These are phyloP conservation scores for Zoysia japonica DNA, from an alignment of 176 grass and related monocot genomes.

Conservation along the genomic window DNA sequence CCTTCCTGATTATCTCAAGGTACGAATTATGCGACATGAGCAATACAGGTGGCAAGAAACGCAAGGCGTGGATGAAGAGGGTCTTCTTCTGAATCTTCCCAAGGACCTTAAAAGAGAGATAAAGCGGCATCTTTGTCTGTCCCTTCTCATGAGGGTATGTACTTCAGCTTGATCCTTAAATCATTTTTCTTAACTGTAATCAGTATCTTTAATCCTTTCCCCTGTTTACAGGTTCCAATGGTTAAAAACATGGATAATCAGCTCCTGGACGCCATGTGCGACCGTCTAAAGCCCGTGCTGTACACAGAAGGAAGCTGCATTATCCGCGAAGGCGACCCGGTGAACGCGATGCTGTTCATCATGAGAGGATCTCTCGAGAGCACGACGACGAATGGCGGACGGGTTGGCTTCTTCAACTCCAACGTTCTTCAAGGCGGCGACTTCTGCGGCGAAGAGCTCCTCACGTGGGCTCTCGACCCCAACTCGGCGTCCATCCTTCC, in stretches of 20 bases:
- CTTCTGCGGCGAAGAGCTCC: conserved; percentile 89
- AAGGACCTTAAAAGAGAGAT: conserved; percentile 92
- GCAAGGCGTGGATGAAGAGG: conserved; percentile 88
- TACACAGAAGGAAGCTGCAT: conserved; percentile 87
- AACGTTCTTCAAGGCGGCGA: conserved; percentile 70
- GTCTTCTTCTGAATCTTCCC: conserved; percentile 80
- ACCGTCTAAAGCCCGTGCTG: conserved; percentile 76
- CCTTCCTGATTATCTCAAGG: conserved; percentile 85
- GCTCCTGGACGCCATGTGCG: conserved; percentile 86
- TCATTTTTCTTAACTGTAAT: background rate
- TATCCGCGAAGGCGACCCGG: conserved; percentile 80
- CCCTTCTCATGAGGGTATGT: conserved; percentile 79
- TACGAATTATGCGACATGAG: conserved; percentile 75
- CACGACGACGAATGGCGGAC: conserved; percentile 84
- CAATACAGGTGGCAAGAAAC: conserved; percentile 99
- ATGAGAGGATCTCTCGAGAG: conserved; percentile 87
- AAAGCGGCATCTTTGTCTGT: conserved; percentile 82
- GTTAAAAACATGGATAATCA: conserved; percentile 95
- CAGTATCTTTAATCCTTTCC: background rate
- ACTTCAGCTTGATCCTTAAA: no score
- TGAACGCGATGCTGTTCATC: conserved; percentile 94
- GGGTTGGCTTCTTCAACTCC: conserved; percentile 81
- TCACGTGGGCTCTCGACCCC: conserved; percentile 93
- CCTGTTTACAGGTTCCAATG: conserved; percentile 71
- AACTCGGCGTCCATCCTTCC: conserved; percentile 58